phyloP scores from a whole-genome alignment of 176 grass and related monocot genomes.

The Calamus simplicifolius region DNA sequence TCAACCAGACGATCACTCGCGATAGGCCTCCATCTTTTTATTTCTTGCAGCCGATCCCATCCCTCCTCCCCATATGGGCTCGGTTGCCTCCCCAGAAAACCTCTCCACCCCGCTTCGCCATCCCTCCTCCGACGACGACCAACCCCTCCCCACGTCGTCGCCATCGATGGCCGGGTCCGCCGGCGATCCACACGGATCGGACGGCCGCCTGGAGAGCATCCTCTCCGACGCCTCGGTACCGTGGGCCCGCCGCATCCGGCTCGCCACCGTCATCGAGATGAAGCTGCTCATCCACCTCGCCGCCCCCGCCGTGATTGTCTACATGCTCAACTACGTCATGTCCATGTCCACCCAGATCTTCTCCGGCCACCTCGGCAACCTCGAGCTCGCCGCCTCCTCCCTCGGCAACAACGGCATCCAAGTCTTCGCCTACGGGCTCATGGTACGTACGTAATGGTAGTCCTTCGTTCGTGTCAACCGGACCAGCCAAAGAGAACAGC shows the following conservation, averaged over 20 bases:
- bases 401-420: conserved; percentile 41
- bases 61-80: too few relatives aligned
- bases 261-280: conserved; percentile 36
- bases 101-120: too few relatives aligned
- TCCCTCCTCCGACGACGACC: too few relatives aligned
- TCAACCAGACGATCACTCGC: too few relatives aligned
- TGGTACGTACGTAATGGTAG: conserved; percentile 21
- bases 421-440: conserved; percentile 38
- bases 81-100: too few relatives aligned
- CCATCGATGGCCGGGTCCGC: too few relatives aligned
- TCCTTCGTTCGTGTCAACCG: too few relatives aligned
- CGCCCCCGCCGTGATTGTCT: conserved; percentile 38
- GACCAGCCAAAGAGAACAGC: too few relatives aligned
- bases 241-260: conserved; percentile 17
- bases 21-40: too few relatives aligned
- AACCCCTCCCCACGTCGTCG: too few relatives aligned
- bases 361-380: conserved; percentile 38
- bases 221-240: conserved; percentile 31
- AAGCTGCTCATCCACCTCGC: conserved; percentile 29
- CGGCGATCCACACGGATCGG: conserved; percentile 4
- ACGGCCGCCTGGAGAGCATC: conserved; percentile 40
- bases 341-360: conserved; percentile 46
- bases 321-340: conserved; percentile 43
- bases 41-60: too few relatives aligned
- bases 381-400: conserved; percentile 37